Base-by-base conservation (phyloP, 305 asterid species). In the Rubia tinctorum region DNA sequence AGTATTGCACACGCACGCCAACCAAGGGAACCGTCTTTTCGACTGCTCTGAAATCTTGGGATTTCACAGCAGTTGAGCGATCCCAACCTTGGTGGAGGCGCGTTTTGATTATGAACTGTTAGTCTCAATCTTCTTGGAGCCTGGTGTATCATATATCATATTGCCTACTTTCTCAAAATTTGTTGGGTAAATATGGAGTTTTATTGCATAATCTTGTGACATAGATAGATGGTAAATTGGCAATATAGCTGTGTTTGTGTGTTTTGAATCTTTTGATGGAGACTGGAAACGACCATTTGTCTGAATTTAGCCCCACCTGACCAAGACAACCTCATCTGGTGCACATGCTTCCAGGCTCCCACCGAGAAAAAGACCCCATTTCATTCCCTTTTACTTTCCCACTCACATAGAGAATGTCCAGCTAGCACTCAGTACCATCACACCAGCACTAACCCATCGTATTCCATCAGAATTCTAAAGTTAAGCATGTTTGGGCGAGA, bases 241-340 rank as follows among this genome's bases (percentile, higher is more conserved):
- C 7, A 17, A 1, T 49, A 2, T 71, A 5, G 2, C 11, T 49
- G 40, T 72, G 6, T 23, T 6, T 22, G 56, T 43, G 25, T 55
- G 56, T 43, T 34, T 55, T 60, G 70, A 13, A 18, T 55, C 45
- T 43, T 34, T 55, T 60, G 70, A 13, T 25, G 64, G 60, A 47
- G 39, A 22, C 37, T 30, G 12, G 76, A 22, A 71, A 25, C 64
- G 61, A 40, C 55, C 71, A 60, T 39, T 73, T 64, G 73, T 73
- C 69, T 47, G 34, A 34, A 13, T 27, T 55, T 30, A 63, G 73
- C 66, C 76, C 82, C 78, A 69, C 76, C 69, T 42, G 34, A 43
- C 76, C 68, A 42, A 53, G 39, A 74, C 76, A 55, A 68, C 27
- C 58, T 56, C 76, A 49, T 18, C 75, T 43, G 8, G 45, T 53